These are phyloP conservation scores for Cutaneotrichosporon sp. DNA, from an alignment of 1,284 basidiomycete genomes.

Conservation along the genomic window DNA sequence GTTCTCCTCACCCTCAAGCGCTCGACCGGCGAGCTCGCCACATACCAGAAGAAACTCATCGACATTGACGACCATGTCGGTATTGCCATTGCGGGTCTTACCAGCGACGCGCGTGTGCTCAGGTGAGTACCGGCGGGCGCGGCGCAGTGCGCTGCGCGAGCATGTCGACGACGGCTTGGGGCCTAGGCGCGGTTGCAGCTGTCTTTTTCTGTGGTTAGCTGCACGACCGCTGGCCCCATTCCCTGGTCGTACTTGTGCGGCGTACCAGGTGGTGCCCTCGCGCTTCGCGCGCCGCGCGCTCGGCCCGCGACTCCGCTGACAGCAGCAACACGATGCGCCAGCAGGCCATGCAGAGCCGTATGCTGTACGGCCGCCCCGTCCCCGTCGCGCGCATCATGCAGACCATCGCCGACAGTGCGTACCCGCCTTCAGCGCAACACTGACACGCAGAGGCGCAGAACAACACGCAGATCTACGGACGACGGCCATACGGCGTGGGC, in stretches of 20 bases:
- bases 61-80: slow-evolving; percentile 99
- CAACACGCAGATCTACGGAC: slow-evolving; percentile 98
- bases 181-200: no score
- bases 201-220: no score
- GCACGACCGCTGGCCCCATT: no score
- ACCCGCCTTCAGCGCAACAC: background rate
- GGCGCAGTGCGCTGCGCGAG: no score
- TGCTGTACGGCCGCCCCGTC: slow-evolving; percentile 90
- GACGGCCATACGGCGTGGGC: slow-evolving; percentile 95
- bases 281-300: no score
- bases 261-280: no score
- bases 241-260: no score
- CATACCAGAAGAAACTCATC: slow-evolving; percentile 99
- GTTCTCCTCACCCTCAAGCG: slow-evolving; percentile 93
- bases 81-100: slow-evolving; percentile 96
- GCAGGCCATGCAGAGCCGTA: slow-evolving; percentile 90
- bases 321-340: slow-evolving; percentile 97
- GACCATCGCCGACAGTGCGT: slow-evolving; percentile 84
- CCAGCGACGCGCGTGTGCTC: slow-evolving; percentile 93
- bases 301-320: no score
- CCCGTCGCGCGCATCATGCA: slow-evolving; percentile 90
- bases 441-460: slow-evolving; percentile 78
- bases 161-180: no score
- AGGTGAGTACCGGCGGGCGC: slow-evolving; percentile 56
- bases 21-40: slow-evolving; percentile 96